Percentiles rank a stretch among this genome's conserved stretches.
Conservation (phyloP, 768 basidiomycete genomes). For the Tricholoma hemisulphureum region DNA sequence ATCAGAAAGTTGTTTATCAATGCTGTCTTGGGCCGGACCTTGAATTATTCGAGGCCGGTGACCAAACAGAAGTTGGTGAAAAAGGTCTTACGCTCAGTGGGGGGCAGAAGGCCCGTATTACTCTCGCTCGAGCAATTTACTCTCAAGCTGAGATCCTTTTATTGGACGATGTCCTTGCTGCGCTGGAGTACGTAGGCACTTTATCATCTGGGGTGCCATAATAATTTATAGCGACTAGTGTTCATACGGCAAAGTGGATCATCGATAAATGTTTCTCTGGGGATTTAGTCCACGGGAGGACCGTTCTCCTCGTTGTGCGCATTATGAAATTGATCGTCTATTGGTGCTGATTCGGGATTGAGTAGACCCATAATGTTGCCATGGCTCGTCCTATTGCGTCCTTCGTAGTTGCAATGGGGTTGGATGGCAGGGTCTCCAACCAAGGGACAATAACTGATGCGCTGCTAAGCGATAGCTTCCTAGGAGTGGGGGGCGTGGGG, state of each 20-base stretch:
- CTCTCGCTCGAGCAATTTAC: conserved; percentile 46
- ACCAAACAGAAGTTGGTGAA: conserved; percentile 70
- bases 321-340: neutral
- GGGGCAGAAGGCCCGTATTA: conserved; percentile 52
- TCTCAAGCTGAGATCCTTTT: conserved; percentile 59
- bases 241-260: conserved; percentile 80
- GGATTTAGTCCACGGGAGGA: conserved; percentile 73
- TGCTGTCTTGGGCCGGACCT: conserved; percentile 74
- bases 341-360: neutral
- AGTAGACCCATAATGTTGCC: conserved; percentile 50
- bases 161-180: conserved; percentile 71
- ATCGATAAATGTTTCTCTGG: conserved; percentile 78
- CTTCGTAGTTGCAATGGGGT: conserved; percentile 53
- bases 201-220: neutral
- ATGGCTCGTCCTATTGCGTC: conserved; percentile 53
- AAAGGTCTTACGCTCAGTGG: conserved; percentile 61
- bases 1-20: conserved; percentile 73
- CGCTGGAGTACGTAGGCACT: conserved; percentile 45
- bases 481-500: conserved; percentile 28
- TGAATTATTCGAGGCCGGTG: conserved; percentile 64
- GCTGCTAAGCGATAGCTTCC: conserved; percentile 39
- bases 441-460: conserved; percentile 50
- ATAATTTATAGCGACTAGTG: conserved; percentile 27
- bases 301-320: conserved; percentile 75
- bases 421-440: conserved; percentile 50